Evolutionary conservation across 306 rosid genomes (phyloP), one percentile per base, ranked within the genome.

Genomic region (peach (Prunus persica)): DNA sequence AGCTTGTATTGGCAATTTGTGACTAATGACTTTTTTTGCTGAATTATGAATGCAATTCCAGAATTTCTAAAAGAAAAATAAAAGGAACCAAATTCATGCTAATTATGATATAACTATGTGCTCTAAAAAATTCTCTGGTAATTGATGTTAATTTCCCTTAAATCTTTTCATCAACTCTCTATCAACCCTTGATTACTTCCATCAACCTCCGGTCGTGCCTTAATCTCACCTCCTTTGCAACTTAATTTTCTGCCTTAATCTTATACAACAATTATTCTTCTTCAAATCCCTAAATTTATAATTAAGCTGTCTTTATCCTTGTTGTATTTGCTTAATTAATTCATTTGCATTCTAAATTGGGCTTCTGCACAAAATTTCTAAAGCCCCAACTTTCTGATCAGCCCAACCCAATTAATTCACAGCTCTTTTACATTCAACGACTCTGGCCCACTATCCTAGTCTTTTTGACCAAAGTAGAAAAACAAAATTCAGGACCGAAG

Each of bases 401-500:
- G 11, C 11, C 47, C 38, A 70, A 19, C 1, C 60, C 32, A 60
- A 60, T 62, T 73, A 70, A 27, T 57, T 55, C 77, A 18, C 22
- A 16, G 2, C 28, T 43, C 19, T 51, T 3, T 25, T 25, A 3
- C 57, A 43, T 69, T 77, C 69, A 60, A 76, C 81, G 46, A 71
- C 32, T 54, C 57, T 68, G 73, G 46, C 63, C 69, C 80, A 68
- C 58, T 55, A 50, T 67, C 65, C 30, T 51, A 25, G 13, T 55
- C 82, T 57, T 66, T 80, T 50, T 80, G 73, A 76, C 84, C 52
- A 32, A 69, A 63, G 69, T 55, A 13, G 46, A 73, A 82, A 34
- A 72, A 54, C 34, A 80, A 52, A 79, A 71, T 70, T 57, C 73
- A 71, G 79, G 67, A 73, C 73, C 74, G 75, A 71, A 76, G 78